Evolutionary conservation across 768 basidiomycete species (phyloP).

Genomic region (Pulveroboletus sp.): DNA sequence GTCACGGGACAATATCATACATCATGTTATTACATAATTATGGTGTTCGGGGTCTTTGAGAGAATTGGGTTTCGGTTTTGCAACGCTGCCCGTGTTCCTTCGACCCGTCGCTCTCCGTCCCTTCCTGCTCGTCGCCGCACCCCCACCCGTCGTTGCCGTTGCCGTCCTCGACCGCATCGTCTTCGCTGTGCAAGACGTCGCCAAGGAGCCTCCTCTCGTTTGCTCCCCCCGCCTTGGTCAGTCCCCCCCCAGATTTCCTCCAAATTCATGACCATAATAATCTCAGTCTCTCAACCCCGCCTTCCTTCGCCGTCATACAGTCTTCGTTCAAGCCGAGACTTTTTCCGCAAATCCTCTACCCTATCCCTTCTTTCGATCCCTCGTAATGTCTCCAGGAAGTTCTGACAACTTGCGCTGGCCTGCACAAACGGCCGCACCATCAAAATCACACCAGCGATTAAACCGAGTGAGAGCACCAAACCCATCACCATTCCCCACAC

Average conservation of each 20-base stretch:
- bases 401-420: slow-evolving; percentile 42
- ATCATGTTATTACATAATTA: slow-evolving; percentile 20
- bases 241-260: slow-evolving; percentile 6
- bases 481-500: slow-evolving; percentile 19
- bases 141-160: slow-evolving; percentile 21
- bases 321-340: slow-evolving; percentile 24
- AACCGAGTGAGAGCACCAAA: slow-evolving; percentile 31
- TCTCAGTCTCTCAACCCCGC: slow-evolving; percentile 15
- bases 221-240: slow-evolving; percentile 27
- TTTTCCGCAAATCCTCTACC: slow-evolving; percentile 13
- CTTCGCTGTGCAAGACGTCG: slow-evolving; percentile 21
- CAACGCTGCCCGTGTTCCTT: slow-evolving; percentile 30
- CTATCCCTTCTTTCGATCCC: slow-evolving; percentile 20
- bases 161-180: slow-evolving; percentile 18
- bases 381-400: slow-evolving; percentile 35
- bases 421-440: slow-evolving; percentile 34
- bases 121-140: slow-evolving; percentile 25
- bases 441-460: slow-evolving; percentile 29
- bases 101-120: slow-evolving; percentile 30
- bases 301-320: slow-evolving; percentile 17
- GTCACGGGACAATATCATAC: no score
- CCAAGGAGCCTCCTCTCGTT: slow-evolving; percentile 16
- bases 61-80: slow-evolving; percentile 33
- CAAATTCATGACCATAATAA: slow-evolving; percentile 24
- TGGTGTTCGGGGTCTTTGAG: slow-evolving; percentile 30